Evolutionary conservation across 768 basidiomycete genomes (phyloP), one percentile per base, ranked within the genome.

Genomic region (Brasilioporus rufonigricans): DNA sequence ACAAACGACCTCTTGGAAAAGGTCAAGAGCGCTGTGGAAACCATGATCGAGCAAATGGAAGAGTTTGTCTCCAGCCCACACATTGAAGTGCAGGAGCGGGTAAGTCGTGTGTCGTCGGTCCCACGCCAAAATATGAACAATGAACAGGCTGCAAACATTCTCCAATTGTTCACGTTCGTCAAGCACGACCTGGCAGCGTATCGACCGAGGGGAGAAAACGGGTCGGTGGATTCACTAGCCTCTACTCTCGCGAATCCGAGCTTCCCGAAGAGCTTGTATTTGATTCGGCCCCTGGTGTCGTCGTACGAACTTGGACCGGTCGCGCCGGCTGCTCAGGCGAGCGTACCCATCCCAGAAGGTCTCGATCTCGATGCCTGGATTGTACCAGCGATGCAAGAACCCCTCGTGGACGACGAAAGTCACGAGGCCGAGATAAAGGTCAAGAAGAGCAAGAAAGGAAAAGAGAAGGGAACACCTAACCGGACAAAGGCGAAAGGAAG

Each of bases 61-160:
- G 76, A 77, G 5, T 87, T 93, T 61, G 75, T 80, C 24, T 69
- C 73, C 11, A 86, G 81, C 62, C 71, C 79, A 1, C 80, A 95
- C 63, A 84, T 93, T 44, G 96, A 98, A 65, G 87, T 98, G 12
- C 94, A 97, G 72, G 95, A 98, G 71, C 79, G 96, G 64, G 93
- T 92, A 58, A 59, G 86, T 74, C 27, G 10, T 32, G 29, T n/a
- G 14, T 57, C 33, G 27, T 41, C 35, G 1, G 6, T 44, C 16
- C 10, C 21, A 8, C 14, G 9, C 19, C n/a, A 24, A 54, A 57
- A 54, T 35, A 21, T 39, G n/a, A 19, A 8, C 38, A 16, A 53
- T 36, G 33, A 43, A 49, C 57, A 94, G 92, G 91, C 92, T n/a
- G 86, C 90, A 19, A 91, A 93, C 60, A 77, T 84, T 29, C 69